Evolutionary conservation across 352 stramenopile genomes (phyloP).

Genomic region (Pythium monospermum): DNA sequence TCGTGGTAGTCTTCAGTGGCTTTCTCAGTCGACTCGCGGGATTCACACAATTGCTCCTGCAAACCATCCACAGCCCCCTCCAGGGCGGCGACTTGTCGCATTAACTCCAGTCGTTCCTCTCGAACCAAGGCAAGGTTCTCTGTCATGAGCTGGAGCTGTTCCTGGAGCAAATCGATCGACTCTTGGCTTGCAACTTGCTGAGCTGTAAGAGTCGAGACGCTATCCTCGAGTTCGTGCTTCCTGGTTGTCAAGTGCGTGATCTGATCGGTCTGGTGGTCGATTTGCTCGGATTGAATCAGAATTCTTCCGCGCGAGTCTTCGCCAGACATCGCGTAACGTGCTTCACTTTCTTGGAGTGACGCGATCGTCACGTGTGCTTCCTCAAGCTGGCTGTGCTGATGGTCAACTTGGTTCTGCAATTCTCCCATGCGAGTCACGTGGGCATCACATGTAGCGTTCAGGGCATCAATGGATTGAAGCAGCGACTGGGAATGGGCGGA

Average conservation of each 20-base stretch:
- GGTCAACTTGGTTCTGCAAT: not conserved
- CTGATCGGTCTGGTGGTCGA: not conserved
- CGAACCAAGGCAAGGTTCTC: slow-evolving; percentile 7
- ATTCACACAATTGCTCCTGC: not conserved
- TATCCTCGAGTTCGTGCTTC: not conserved
- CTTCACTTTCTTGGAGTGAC: not conserved
- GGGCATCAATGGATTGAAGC: not conserved
- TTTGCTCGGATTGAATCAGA: not conserved
- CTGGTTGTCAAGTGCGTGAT: not conserved
- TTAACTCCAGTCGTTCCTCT: not conserved
- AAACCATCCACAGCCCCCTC: too few species aligned
- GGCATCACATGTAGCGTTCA: not conserved
- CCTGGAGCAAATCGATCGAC: slow-evolving; percentile 1
- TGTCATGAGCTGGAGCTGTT: not conserved
- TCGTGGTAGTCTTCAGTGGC: not conserved
- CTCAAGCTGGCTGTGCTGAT: not conserved
- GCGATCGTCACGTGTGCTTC: not conserved
- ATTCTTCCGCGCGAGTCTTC: slow-evolving; percentile 4
- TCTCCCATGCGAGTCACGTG: not conserved
- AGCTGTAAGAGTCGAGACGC: not conserved
- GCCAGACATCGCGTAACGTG: slow-evolving; percentile 1
- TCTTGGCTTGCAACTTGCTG: not conserved
- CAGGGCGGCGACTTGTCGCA: not conserved
- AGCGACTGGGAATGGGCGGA: not conserved
- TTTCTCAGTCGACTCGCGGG: not conserved